Evolutionary conservation across 495 filamentous ascomycete genomes (phyloP).

Genomic region (Penicillium psychrofluorescens): DNA sequence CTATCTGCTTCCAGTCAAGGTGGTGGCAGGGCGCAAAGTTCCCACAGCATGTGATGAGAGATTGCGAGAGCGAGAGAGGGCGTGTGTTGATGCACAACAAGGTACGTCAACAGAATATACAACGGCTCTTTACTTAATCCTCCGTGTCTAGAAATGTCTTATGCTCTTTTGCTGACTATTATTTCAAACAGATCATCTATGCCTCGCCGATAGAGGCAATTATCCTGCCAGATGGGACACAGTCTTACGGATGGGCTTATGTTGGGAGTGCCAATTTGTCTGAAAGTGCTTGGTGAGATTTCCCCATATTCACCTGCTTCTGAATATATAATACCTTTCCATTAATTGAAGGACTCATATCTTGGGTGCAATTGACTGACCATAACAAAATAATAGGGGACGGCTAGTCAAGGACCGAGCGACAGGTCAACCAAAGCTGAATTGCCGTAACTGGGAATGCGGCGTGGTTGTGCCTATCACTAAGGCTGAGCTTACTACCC

Average conservation of each 20-base stretch:
- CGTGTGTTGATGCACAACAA: conserved; percentile 82
- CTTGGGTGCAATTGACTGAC: neutral
- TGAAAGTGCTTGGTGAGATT: conserved; percentile 79
- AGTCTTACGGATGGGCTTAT: conserved; percentile 62
- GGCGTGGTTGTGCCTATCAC: conserved; percentile 64
- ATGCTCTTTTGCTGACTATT: neutral
- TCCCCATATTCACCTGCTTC: neutral
- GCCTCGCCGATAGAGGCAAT: conserved; percentile 44
- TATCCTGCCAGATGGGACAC: conserved; percentile 8
- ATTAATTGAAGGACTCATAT: too few species aligned
- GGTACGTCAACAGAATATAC: conserved; percentile 15
- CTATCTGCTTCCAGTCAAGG: conserved; percentile 64
- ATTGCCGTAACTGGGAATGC: conserved; percentile 93
- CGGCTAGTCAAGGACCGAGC: conserved; percentile 59
- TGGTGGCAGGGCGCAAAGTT: conserved; percentile 64
- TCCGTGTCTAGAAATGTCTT: neutral
- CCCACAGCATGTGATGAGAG: conserved; percentile 60
- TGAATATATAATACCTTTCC: neutral
- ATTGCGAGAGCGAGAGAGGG: conserved; percentile 62
- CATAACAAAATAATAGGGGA: conserved; percentile 43
- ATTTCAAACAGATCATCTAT: conserved; percentile 48
- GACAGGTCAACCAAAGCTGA: conserved; percentile 62
- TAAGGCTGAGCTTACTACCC: neutral
- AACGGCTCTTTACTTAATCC: too few species aligned
- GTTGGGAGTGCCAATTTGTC: conserved; percentile 89